Conservation (phyloP, 495 filamentous ascomycete species). For the Hypoxylon fuscum region DNA sequence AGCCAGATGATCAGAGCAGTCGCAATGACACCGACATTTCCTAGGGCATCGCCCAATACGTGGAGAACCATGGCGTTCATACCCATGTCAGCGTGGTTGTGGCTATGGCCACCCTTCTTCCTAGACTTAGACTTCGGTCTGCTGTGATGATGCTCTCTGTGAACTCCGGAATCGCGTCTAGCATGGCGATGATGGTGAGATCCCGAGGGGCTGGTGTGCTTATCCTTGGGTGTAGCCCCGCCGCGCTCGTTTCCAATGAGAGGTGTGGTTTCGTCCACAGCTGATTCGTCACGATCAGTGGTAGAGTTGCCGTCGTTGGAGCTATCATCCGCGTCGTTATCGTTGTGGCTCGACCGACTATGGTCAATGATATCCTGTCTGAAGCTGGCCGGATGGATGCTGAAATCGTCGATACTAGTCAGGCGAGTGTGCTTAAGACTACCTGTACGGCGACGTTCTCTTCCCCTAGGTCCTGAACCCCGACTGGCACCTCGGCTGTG, state of each 20-base stretch:
- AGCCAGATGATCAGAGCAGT: slow-evolving; percentile 94
- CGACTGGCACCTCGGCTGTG: slow-evolving; percentile 46
- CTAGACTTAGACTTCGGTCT: slow-evolving; percentile 69
- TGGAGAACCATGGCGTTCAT: slow-evolving; percentile 98
- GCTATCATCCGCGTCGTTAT: slow-evolving; percentile 58
- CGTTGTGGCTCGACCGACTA: slow-evolving; percentile 61
- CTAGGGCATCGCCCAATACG: slow-evolving; percentile 94
- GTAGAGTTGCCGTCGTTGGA: slow-evolving; percentile 61
- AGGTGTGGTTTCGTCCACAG: slow-evolving; percentile 56
- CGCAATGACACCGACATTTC: slow-evolving; percentile 95
- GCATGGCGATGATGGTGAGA: slow-evolving; percentile 33
- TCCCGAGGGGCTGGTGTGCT: slow-evolving; percentile 26
- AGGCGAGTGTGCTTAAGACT: slow-evolving; percentile 61
- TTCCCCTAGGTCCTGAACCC: slow-evolving; percentile 47
- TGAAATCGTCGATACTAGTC: slow-evolving; percentile 73
- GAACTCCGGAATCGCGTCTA: slow-evolving; percentile 56
- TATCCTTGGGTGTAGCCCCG: slow-evolving; percentile 19
- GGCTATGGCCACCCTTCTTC: slow-evolving; percentile 69
- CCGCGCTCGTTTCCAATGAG: slow-evolving; percentile 44
- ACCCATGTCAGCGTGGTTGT: slow-evolving; percentile 88
- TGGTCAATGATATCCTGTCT: slow-evolving; percentile 90
- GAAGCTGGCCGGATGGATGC: slow-evolving; percentile 88
- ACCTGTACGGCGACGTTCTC: slow-evolving; percentile 63
- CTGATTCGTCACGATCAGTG: slow-evolving; percentile 59
- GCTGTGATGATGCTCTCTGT: slow-evolving; percentile 80